Base-by-base conservation (phyloP, 768 basidiomycete genomes). In the Agaricus subrufescens region DNA sequence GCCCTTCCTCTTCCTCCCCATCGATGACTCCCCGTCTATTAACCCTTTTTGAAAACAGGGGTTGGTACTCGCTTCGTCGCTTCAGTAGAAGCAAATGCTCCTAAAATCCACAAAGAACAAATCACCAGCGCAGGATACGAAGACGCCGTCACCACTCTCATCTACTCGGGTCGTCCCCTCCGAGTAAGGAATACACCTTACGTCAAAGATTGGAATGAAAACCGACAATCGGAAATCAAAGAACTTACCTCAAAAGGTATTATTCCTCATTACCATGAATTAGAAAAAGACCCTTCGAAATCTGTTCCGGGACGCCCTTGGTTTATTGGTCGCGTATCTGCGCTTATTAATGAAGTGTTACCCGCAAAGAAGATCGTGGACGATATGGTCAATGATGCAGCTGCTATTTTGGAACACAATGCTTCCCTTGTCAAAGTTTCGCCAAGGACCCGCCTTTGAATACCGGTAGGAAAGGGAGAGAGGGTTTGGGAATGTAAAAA, bases 1-100 rank as follows among this genome's bases (percentile, higher is more conserved):
- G 19, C 19, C 19, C 19, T 19, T 19, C 19, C 5, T 31, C 10
- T 31, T 31, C 10, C 10, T 31, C 31, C 31, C 31, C 19, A 19
- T 19, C 19, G 19, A 19, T 19, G 19, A 31, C 7, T 34, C 34
- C 11, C 34, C 5, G 8, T 34, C 34, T 0, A 34, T 34, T 34
- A 2, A 34, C 7, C 34, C 11, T 8, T 6, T 3, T 34, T 8
- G 3, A 6, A 34, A 34, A 34, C 64, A 80, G 70, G 89, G 91
- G 89, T 91, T 38, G 90, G 89, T 45, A 91, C 89, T 3, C 83
- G 94, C 46, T 95, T 96, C 65, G 93, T 95, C 26, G 92, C 94
- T 12, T 74, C 82, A 14, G 78, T 71, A 4, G 92, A 95, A 68
- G 93, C 94, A 34, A 79, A 78, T 45, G 94, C 93, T 10, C 88